phyloP scores from a whole-genome alignment of 2,329 filamentous ascomycete species.

The Hirsutella rhossiliensis region DNA sequence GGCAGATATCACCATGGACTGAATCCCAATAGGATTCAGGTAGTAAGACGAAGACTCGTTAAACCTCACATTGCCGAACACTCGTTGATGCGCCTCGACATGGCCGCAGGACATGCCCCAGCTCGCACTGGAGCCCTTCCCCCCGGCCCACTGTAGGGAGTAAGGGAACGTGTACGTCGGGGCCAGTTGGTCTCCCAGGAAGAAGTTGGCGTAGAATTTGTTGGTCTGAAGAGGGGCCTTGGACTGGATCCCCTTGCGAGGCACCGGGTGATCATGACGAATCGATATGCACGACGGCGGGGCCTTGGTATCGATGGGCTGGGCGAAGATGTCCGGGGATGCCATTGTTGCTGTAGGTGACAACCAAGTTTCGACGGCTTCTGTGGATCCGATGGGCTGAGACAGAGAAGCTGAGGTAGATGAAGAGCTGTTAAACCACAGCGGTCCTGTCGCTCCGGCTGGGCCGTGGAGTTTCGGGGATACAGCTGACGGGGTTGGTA shows the following conservation, averaged over 20 bases:
- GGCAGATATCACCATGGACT: slow-evolving; percentile 71
- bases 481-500: too few species aligned
- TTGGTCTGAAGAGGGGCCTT: slow-evolving; percentile 54
- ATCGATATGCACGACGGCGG: slow-evolving; percentile 35
- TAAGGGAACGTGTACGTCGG: slow-evolving; percentile 69
- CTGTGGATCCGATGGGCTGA: neutral
- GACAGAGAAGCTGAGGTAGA: neutral
- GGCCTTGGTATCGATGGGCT: slow-evolving; percentile 38
- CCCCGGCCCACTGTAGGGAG: slow-evolving; percentile 54
- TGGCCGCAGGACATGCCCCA: slow-evolving; percentile 74
- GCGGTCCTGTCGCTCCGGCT: too few species aligned
- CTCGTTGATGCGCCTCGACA: slow-evolving; percentile 52
- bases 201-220: slow-evolving; percentile 74
- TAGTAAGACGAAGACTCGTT: slow-evolving; percentile 58
- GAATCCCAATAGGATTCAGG: slow-evolving; percentile 69
- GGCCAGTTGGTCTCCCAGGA: slow-evolving; percentile 58
- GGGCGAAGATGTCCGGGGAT: slow-evolving; percentile 39
- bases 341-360: slow-evolving; percentile 10
- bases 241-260: slow-evolving; percentile 36
- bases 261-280: slow-evolving; percentile 45
- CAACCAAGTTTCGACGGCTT: neutral
- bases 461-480: too few species aligned
- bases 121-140: slow-evolving; percentile 47
- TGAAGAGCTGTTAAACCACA: neutral
- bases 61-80: slow-evolving; percentile 47